Evolutionary conservation across 768 basidiomycete species (phyloP), one percentile per base, ranked within the genome.

Genomic region (Chalciporus sphaerocephalus): DNA sequence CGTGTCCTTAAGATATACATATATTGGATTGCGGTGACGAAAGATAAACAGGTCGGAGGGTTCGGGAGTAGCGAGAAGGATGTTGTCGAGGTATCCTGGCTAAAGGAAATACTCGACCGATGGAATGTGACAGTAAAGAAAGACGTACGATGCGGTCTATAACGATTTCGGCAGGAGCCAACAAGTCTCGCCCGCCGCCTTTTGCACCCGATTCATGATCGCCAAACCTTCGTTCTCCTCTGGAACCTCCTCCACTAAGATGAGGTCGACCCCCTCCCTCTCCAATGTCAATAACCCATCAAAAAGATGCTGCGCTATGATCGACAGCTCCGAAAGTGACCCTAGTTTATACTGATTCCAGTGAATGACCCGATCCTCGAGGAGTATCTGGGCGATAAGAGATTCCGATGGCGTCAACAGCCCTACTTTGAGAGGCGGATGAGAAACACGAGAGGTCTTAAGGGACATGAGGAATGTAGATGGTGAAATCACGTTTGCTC

Each of bases 141-240:
- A 6, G 41, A 52, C 59, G 32, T 38, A 63, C 58, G 36, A 49
- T 42, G 7, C 36, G 36, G 33, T 51, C 50, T 62, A 62, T 22
- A 24, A 8, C 17, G 47, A 34, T 30, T 35, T 15, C 10, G 46
- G 38, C 18, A 30, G 17, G 8, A 73, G 48, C 68, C 70, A 72
- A 28, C 50, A 48, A 9, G 54, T 56, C 39, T 84, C 79, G 4
- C 84, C 80, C 6, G 93, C 92, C 2, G 95, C 94, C 62, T 97
- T 97, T 50, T 78, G 78, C 20, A 93, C 81, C 15, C 95, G 77
- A 64, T 98, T 96, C 92, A 96, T 97, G 22, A 97, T 79, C 6
- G 95, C 95, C 22, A 96, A 67, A 0, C 95, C 95, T 57, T 96
- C 85, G 27, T 80, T 76, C 22, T 76, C 78, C 64, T 96, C 91